Conservation (phyloP, 768 basidiomycete genomes). For the Grammothele lineata region DNA sequence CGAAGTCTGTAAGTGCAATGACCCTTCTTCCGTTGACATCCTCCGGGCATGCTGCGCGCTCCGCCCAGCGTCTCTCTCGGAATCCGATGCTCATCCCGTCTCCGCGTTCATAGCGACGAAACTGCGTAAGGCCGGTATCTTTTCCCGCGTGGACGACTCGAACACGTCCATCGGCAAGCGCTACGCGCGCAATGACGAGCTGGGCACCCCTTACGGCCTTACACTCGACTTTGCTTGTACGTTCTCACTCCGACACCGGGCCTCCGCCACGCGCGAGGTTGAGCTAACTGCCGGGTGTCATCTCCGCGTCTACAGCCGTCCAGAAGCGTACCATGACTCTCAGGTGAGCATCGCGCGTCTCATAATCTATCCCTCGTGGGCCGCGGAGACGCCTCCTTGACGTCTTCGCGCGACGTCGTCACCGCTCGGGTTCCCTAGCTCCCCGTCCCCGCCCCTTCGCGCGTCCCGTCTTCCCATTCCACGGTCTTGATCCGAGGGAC, state of each 20-base stretch:
- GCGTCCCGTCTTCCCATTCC: too few relatives aligned
- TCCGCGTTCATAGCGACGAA: conserved; percentile 61
- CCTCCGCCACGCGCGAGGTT: neutral
- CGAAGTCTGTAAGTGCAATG: conserved; percentile 77
- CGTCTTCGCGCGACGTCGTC: too few relatives aligned
- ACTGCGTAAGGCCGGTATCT: conserved; percentile 83
- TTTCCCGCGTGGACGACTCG: conserved; percentile 94
- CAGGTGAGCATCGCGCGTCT: conserved; percentile 71
- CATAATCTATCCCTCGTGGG: too few relatives aligned
- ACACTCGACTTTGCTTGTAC: conserved; percentile 93
- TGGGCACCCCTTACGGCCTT: conserved; percentile 95
- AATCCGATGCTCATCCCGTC: neutral
- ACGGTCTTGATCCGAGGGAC: too few relatives aligned
- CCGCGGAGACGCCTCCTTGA: too few relatives aligned
- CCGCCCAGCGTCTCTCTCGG: neutral
- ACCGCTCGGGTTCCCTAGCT: too few relatives aligned
- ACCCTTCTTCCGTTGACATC: neutral
- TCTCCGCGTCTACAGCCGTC: conserved; percentile 53
- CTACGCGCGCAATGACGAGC: conserved; percentile 96
- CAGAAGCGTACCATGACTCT: conserved; percentile 93
- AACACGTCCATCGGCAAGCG: conserved; percentile 94
- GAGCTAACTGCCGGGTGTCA: too few relatives aligned
- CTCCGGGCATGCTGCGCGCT: neutral
- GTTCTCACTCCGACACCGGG: conserved; percentile 24
- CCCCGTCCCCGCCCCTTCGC: too few relatives aligned